A percentile compares a stretch with the other conserved stretches of the same genome.
These are phyloP conservation scores for Gliomastix tumulicola DNA, from an alignment of 2,329 filamentous ascomycete genomes.

Conservation along the genomic window DNA sequence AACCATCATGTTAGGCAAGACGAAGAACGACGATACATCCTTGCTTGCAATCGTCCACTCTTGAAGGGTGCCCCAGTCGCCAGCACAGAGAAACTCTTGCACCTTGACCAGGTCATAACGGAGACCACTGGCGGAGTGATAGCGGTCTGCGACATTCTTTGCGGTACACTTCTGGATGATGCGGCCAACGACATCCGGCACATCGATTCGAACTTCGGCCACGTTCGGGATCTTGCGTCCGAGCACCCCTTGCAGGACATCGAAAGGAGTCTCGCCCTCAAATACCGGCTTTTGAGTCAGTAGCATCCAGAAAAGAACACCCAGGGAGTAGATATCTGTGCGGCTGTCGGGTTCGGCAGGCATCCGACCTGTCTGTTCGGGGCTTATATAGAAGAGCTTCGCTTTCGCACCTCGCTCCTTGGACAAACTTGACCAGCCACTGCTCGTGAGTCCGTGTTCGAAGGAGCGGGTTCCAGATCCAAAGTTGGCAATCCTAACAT, in stretches of 20 bases:
- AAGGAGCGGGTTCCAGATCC: constrained; percentile 84
- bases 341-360: constrained; percentile 85
- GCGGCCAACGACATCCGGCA: constrained; percentile 73
- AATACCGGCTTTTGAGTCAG: constrained; percentile 76
- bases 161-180: constrained; percentile 91
- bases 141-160: constrained; percentile 80
- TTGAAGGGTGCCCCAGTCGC: constrained; percentile 63
- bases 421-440: constrained; percentile 78
- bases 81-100: constrained; percentile 66
- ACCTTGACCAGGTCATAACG: constrained; percentile 74
- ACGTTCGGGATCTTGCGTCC: constrained; percentile 71
- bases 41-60: constrained; percentile 73
- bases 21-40: constrained; percentile 89
- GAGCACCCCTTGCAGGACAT: constrained; percentile 86
- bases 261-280: constrained; percentile 71
- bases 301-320: constrained; percentile 82
- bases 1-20: constrained; percentile 74
- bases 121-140: constrained; percentile 81
- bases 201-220: constrained; percentile 69
- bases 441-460: constrained; percentile 79
- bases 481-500: constrained; percentile 76
- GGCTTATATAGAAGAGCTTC: constrained; percentile 86
- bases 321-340: constrained; percentile 90
- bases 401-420: constrained; percentile 80
- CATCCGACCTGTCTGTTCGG: constrained; percentile 90